Evolutionary conservation across 345 rosid genomes (phyloP).

Genomic region (Salix arbutifolia): DNA sequence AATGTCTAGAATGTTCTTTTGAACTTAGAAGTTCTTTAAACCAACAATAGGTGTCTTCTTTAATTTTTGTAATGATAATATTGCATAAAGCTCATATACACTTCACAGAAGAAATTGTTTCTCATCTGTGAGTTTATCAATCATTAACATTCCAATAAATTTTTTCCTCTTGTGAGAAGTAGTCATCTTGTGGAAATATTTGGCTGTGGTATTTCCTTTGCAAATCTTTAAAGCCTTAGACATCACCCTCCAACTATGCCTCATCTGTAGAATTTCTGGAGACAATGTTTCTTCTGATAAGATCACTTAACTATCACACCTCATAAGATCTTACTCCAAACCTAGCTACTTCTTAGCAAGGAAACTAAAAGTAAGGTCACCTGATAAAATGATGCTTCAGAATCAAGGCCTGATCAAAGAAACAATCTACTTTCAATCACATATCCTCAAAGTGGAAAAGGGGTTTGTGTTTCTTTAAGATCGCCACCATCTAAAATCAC

Average conservation of each 20-base stretch:
- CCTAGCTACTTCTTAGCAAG: not conserved
- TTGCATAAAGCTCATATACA: not conserved
- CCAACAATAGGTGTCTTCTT: not conserved
- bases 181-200: not conserved
- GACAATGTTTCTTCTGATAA: not conserved
- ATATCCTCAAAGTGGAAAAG: not conserved
- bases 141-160: not conserved
- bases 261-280: not conserved
- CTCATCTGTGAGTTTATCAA: not conserved
- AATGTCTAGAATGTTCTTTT: not conserved
- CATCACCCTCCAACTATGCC: not conserved
- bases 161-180: not conserved
- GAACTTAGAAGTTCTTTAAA: not conserved
- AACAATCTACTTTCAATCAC: not conserved
- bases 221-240: not conserved
- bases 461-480: not conserved
- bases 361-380: not conserved
- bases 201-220: not conserved
- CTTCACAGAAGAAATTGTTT: not conserved
- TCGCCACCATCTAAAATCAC: not conserved
- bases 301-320: not conserved
- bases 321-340: not conserved
- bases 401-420: not conserved
- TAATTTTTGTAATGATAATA: not conserved
- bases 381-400: not conserved